Percentiles rank a stretch among this genome's conserved stretches.
Evolutionary conservation across 1,284 basidiomycete genomes (phyloP).

Genomic region (Sutorius eximius): DNA sequence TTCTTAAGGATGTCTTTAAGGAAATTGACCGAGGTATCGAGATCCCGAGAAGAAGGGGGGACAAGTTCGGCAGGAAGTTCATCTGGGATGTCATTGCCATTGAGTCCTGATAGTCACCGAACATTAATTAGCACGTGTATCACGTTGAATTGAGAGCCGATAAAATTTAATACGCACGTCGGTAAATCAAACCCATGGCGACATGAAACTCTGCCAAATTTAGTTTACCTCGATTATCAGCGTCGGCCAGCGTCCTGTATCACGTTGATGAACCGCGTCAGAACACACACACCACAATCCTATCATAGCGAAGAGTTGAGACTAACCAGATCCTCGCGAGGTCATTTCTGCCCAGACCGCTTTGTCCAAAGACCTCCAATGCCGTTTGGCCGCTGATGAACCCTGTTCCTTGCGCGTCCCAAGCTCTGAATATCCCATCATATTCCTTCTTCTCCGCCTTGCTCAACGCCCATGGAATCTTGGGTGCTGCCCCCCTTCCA

Average conservation of each 20-base stretch:
- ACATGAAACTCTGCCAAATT: slow-evolving; percentile 98
- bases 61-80: slow-evolving; percentile 86
- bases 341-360: slow-evolving; percentile 86
- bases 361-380: slow-evolving; percentile 93
- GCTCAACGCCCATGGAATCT: slow-evolving; percentile 86
- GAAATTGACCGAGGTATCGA: slow-evolving; percentile 90
- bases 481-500: slow-evolving; percentile 63
- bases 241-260: slow-evolving; percentile 83
- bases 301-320: neutral
- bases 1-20: slow-evolving; percentile 89
- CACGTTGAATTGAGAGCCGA: neutral
- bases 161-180: slow-evolving; percentile 58
- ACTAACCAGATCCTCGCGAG: slow-evolving; percentile 92
- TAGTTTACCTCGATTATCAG: slow-evolving; percentile 88
- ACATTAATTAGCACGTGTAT: neutral
- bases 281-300: neutral
- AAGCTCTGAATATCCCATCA: slow-evolving; percentile 94
- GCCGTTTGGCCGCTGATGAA: slow-evolving; percentile 90
- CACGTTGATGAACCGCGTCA: neutral
- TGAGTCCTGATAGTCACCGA: slow-evolving; percentile 60
- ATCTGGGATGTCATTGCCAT: slow-evolving; percentile 90
- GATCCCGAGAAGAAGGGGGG: slow-evolving; percentile 90
- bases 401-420: slow-evolving; percentile 83
- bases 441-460: slow-evolving; percentile 96
- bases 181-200: slow-evolving; percentile 97